These are phyloP conservation scores for Amaranthus palmeri DNA, from an alignment of 148 eudicot species.

Conservation along the genomic window DNA sequence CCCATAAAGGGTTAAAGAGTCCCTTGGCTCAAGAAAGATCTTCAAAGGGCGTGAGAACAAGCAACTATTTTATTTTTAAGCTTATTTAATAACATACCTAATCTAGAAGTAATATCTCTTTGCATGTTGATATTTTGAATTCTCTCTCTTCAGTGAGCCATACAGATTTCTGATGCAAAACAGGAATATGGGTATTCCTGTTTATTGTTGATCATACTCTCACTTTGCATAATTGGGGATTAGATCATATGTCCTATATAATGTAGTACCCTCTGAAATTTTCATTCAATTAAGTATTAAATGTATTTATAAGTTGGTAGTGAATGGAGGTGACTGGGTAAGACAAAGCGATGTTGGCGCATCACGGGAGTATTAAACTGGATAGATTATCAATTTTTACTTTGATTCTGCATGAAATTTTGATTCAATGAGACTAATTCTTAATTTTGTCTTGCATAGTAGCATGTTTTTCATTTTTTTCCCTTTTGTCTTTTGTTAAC, in stretches of 20 bases:
- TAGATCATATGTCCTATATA: too few relatives aligned
- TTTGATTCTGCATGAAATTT: background rate
- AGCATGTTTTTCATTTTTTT: background rate
- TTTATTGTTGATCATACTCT: background rate
- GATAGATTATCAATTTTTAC: too few relatives aligned
- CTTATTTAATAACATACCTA: background rate
- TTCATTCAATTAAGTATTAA: too few relatives aligned
- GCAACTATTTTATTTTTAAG: background rate
- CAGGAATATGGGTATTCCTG: background rate
- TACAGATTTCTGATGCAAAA: background rate
- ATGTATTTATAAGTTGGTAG: too few relatives aligned
- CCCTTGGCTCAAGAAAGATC: too few relatives aligned
- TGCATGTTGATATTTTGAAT: background rate
- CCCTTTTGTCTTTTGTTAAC: constrained; percentile 8
- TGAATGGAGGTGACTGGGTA: too few relatives aligned
- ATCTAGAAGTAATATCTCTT: background rate
- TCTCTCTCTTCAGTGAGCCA: background rate
- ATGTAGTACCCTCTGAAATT: too few relatives aligned
- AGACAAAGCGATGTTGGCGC: too few relatives aligned
- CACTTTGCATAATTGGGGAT: too few relatives aligned
- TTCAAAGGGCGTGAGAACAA: too few relatives aligned
- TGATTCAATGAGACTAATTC: background rate
- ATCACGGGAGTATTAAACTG: too few relatives aligned
- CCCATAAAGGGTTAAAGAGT: too few relatives aligned
- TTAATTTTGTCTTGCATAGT: constrained; percentile 6